phyloP scores from a whole-genome alignment of 2,329 filamentous ascomycete genomes.

The Beauveria sp. region DNA sequence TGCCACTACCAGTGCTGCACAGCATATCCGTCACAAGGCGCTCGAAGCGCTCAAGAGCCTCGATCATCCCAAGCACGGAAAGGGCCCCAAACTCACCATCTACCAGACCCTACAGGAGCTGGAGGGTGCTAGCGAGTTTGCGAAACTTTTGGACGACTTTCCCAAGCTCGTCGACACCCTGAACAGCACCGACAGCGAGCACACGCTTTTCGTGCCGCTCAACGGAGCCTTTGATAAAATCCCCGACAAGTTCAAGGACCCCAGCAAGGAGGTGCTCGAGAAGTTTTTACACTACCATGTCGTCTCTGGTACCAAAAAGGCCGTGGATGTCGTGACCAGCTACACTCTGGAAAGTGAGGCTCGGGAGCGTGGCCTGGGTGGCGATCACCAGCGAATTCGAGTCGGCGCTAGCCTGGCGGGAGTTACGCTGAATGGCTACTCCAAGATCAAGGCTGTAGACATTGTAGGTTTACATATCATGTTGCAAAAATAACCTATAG shows the following conservation, averaged over 20 bases:
- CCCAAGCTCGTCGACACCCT: constrained; percentile 64
- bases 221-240: constrained; percentile 66
- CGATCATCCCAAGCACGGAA: neutral
- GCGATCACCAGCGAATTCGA: constrained; percentile 63
- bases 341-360: constrained; percentile 70
- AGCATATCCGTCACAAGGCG: constrained; percentile 7
- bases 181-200: constrained; percentile 66
- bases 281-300: constrained; percentile 69
- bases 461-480: constrained; percentile 43
- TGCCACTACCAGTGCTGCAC: constrained; percentile 2
- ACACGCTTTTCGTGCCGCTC: constrained; percentile 75
- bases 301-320: constrained; percentile 58
- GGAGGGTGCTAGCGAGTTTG: constrained; percentile 71
- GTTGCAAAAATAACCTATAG: neutral
- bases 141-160: constrained; percentile 66
- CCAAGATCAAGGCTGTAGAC: constrained; percentile 60
- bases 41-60: constrained; percentile 9
- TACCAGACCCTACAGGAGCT: constrained; percentile 71
- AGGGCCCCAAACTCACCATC: constrained; percentile 56
- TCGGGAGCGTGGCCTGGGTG: constrained; percentile 51
- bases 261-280: constrained; percentile 63
- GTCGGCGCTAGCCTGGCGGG: constrained; percentile 56
- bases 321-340: constrained; percentile 54
- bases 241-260: constrained; percentile 47
- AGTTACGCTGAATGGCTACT: constrained; percentile 69